These are phyloP conservation scores for Spatholobus suberectus DNA, from an alignment of 306 rosid genomes.

Conservation along the genomic window DNA sequence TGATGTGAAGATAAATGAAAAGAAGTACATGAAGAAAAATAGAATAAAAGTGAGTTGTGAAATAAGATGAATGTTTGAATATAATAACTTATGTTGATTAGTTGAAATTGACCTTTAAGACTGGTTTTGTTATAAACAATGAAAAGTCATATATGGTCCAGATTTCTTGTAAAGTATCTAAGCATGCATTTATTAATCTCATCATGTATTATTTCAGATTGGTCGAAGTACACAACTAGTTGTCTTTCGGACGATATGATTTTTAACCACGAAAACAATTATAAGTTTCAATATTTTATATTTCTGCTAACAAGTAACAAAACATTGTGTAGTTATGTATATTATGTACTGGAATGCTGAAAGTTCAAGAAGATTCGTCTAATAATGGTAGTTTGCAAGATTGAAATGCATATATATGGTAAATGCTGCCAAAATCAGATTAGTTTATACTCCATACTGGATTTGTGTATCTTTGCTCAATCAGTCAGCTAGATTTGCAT, in stretches of 20 bases:
- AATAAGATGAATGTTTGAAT: too few relatives aligned
- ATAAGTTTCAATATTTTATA: background rate
- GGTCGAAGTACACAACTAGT: background rate
- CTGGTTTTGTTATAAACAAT: background rate
- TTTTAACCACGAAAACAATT: background rate
- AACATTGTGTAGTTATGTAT: background rate
- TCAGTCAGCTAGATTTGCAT: background rate
- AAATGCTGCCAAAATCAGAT: background rate
- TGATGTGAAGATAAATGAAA: too few relatives aligned
- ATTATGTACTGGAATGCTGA: background rate
- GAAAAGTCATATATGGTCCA: background rate
- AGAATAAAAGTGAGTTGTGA: too few relatives aligned
- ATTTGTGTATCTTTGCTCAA: background rate
- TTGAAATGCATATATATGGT: constrained; percentile 1
- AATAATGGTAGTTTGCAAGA: background rate
- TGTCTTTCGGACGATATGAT: background rate
- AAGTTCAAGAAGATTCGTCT: background rate
- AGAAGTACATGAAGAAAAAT: too few relatives aligned
- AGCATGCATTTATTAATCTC: background rate
- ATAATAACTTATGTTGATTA: too few relatives aligned
- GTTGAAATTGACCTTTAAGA: background rate
- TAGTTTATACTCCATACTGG: background rate
- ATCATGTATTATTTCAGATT: background rate
- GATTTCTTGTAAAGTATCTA: background rate
- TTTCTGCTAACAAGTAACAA: background rate